phyloP scores from a whole-genome alignment of 371 early-diverging fungal genomes.

The Coemansia sp. region DNA sequence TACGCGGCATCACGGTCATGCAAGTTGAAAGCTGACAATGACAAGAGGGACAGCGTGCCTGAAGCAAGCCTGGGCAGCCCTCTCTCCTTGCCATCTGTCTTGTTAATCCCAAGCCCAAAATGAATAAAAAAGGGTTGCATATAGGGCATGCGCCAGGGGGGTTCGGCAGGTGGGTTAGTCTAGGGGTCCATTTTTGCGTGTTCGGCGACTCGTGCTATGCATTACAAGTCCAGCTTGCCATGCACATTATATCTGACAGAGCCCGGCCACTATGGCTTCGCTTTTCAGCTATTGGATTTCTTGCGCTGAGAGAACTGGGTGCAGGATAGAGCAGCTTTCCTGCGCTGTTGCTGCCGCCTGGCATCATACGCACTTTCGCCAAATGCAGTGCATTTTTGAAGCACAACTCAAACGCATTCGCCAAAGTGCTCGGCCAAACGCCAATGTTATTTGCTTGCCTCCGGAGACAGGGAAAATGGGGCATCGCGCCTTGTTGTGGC shows the following conservation, averaged over 20 bases:
- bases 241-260: background rate
- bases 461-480: background rate
- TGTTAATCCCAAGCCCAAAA: background rate
- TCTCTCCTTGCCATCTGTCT: background rate
- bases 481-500: background rate
- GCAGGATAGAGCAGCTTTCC: background rate
- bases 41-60: background rate
- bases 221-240: background rate
- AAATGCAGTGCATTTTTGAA: background rate
- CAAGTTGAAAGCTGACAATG: background rate
- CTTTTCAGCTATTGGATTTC: background rate
- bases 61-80: background rate
- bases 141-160: background rate
- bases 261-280: background rate
- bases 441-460: background rate
- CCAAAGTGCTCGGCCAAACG: background rate
- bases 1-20: constrained; percentile 2
- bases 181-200: background rate
- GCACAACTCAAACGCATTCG: background rate
- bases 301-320: background rate
- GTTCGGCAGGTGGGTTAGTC: background rate
- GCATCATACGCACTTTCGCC: background rate
- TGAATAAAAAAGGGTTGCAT: constrained; percentile 1
- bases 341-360: background rate
- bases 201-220: constrained; percentile 1